Conservation (phyloP, 768 basidiomycete genomes). For the Amanita molliuscula region DNA sequence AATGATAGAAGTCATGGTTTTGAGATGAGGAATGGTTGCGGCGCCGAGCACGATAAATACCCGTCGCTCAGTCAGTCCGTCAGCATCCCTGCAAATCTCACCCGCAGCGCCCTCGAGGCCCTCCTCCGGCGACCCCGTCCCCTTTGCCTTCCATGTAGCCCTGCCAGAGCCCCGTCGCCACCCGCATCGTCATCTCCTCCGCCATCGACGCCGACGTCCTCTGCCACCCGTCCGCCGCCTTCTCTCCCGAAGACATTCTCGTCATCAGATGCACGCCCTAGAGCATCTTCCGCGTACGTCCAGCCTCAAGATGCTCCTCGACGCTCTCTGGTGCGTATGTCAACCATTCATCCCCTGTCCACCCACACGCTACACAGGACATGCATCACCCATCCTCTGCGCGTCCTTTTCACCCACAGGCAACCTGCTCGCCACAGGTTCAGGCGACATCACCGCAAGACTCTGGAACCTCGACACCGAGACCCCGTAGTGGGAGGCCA, state of each 20-base stretch:
- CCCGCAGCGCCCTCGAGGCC: conserved; percentile 73
- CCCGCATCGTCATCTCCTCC: conserved; percentile 74
- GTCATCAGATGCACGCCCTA: conserved; percentile 89
- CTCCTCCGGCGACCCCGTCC: conserved; percentile 87
- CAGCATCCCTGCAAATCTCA: conserved; percentile 80
- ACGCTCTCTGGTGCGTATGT: conserved; percentile 73
- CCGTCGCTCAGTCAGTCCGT: conserved; percentile 41
- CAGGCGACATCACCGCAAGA: conserved; percentile 87
- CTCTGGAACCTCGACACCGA: conserved; percentile 94
- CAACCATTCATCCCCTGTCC: too few species aligned
- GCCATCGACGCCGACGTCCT: conserved; percentile 80
- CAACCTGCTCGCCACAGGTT: conserved; percentile 83
- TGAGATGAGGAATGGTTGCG: too few species aligned
- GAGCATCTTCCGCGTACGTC: conserved; percentile 91
- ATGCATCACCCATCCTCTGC: conserved; percentile 88
- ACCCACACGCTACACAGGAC: conserved; percentile 44
- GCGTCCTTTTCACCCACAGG: conserved; percentile 96
- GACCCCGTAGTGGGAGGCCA: conserved; percentile 92
- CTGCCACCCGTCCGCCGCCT: conserved; percentile 55
- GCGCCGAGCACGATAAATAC: neutral
- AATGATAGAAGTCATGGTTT: conserved; percentile 23
- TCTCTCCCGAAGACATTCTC: conserved; percentile 82
- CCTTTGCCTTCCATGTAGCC: conserved; percentile 83
- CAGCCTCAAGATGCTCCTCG: conserved; percentile 89
- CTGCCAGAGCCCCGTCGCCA: conserved; percentile 50